These are phyloP conservation scores for Oryza meridionalis DNA, from an alignment of 176 grass and related monocot genomes.

Conservation along the genomic window DNA sequence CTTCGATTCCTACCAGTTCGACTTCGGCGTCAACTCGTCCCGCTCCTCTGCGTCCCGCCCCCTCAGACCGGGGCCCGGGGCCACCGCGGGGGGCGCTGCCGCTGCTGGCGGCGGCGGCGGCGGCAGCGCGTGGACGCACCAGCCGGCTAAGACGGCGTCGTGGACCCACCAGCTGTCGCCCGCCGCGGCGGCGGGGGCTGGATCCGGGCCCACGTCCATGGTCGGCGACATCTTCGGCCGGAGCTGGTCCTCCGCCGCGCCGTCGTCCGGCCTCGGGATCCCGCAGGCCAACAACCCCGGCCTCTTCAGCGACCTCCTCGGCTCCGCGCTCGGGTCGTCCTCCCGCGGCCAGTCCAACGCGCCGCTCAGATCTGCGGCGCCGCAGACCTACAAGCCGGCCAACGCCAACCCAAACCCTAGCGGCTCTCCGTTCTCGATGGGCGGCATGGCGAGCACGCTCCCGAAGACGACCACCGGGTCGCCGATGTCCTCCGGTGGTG, in stretches of 20 bases:
- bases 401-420: constrained; percentile 41
- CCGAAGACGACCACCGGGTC: constrained; percentile 61
- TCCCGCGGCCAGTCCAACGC: constrained; percentile 47
- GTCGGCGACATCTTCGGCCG: constrained; percentile 93
- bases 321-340: constrained; percentile 70
- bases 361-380: constrained; percentile 72
- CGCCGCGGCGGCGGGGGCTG: constrained; percentile 13
- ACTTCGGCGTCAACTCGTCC: constrained; percentile 71
- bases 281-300: constrained; percentile 70
- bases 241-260: constrained; percentile 74
- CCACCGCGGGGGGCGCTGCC: constrained; percentile 11
- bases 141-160: constrained; percentile 53
- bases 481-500: constrained; percentile 39
- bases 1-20: constrained; percentile 93
- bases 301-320: constrained; percentile 93
- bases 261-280: constrained; percentile 64
- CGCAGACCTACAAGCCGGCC: constrained; percentile 41
- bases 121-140: constrained; percentile 31
- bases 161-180: constrained; percentile 81
- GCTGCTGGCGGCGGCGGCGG: neutral
- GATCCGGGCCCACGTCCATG: constrained; percentile 80
- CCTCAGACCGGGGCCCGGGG: constrained; percentile 46
- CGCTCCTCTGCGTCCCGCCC: constrained; percentile 68
- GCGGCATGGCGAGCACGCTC: constrained; percentile 71
- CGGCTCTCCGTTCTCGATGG: constrained; percentile 65